A percentile compares a stretch with the other conserved stretches of the same genome.
These are phyloP conservation scores for Entomophthora muscae DNA, from an alignment of 371 early-diverging fungal species.

Conservation along the genomic window DNA sequence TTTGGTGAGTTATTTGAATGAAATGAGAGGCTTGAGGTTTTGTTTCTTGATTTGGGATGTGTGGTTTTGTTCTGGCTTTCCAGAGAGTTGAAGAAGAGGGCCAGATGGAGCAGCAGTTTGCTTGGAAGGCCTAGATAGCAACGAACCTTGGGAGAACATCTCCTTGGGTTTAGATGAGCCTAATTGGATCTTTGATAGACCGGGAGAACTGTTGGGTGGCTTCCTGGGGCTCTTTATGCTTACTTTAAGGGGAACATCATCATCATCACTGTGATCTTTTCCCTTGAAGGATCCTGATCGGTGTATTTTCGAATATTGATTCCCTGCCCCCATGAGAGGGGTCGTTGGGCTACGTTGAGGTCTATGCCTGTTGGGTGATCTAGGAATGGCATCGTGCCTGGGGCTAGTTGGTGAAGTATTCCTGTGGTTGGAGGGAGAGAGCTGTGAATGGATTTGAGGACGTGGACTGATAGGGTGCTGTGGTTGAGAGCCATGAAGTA, in stretches of 20 bases:
- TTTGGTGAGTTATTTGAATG: constrained; percentile 6
- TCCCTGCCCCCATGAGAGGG: background rate
- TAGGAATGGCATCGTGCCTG: background rate
- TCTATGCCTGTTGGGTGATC: background rate
- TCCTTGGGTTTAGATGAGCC: background rate
- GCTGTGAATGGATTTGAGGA: background rate
- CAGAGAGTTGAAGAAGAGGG: background rate
- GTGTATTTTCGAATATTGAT: background rate
- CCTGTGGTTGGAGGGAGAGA: background rate
- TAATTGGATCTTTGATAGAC: background rate
- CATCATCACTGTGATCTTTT: background rate
- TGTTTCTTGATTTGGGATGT: background rate
- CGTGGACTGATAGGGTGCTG: background rate
- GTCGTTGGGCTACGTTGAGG: background rate
- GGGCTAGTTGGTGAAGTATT: background rate
- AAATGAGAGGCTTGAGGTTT: background rate
- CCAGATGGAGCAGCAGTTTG: background rate
- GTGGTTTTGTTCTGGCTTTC: background rate
- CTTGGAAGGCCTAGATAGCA: background rate
- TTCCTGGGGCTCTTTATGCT: background rate
- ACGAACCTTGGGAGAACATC: background rate
- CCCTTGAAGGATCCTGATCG: no score
- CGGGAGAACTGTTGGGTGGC: background rate
- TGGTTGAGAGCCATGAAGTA: background rate
- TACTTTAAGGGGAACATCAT: background rate